Evolutionary conservation across 164 flowering plant genomes (phyloP), one percentile per base, ranked within the genome.

Genomic region (Annona cherimola): DNA sequence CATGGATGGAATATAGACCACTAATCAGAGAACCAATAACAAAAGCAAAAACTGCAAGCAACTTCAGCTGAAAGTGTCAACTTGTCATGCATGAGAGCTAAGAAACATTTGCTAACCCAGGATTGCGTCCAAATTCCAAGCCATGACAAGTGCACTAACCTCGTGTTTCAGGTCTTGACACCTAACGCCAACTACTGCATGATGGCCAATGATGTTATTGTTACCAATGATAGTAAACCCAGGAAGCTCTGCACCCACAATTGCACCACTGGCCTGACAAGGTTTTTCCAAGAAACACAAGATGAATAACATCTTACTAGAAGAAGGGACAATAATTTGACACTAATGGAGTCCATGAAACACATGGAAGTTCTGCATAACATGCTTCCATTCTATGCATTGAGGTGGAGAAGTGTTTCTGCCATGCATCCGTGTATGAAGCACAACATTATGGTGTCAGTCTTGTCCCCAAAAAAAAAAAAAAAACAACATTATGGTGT

Each of bases 121-220:
- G 14, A 50, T 50, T 50, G 18, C 57, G 14, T 50, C 8, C 3
- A 16, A 50, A 16, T 11, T 50, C 9, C 14, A 16, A 50, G 57
- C 57, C 16, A 26, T 42, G 3, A 63, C n/a, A 59, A 59, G 14
- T 11, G 19, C 55, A 74, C 80, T 19, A 44, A 88, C 98, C 96
- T 87, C 88, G 81, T 90, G 93, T 73, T 93, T 95, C 88, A 89
- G 71, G 81, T 95, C 99, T 81, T 93, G 98, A 79, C 99, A 95
- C 79, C 86, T 90, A 4, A 88, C 80, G 43, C 98, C 98, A 75
- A 95, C 86, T 69, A 93, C 93, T 54, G 97, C 92, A 85, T 95
- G 92, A 83, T 89, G 84, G 6, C 99, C 99, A 46, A 93, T 84
- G 43, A 77, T 45, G 77, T 89, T 95, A 76, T 93, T 89, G 75